These are phyloP conservation scores for Myriosclerotinia curreyana DNA, from an alignment of 2,329 filamentous ascomycete species.

Conservation along the genomic window DNA sequence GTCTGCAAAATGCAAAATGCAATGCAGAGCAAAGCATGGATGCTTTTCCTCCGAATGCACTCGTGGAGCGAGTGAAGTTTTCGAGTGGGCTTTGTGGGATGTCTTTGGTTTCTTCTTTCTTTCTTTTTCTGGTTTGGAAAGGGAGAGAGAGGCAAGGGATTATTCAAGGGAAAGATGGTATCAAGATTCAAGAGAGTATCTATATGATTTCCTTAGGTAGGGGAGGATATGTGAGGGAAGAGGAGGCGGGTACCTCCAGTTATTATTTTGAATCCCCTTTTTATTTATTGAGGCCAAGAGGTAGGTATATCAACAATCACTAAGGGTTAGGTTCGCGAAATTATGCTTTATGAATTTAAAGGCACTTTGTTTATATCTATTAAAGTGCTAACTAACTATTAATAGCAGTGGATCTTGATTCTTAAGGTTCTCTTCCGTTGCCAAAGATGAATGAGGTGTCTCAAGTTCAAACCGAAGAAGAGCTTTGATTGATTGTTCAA, in stretches of 20 bases:
- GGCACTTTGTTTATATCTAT: too few relatives aligned
- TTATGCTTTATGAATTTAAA: constrained; percentile 10
- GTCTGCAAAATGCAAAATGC: constrained; percentile 20
- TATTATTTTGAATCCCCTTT: background rate
- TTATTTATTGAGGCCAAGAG: background rate
- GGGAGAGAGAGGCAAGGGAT: background rate
- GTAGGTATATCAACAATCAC: background rate
- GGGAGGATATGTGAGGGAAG: too few relatives aligned
- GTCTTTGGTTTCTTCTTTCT: too few relatives aligned
- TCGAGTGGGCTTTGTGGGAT: too few relatives aligned
- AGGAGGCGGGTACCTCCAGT: too few relatives aligned
- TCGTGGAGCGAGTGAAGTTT: too few relatives aligned
- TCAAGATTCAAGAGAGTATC: too few relatives aligned
- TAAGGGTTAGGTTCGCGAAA: background rate
- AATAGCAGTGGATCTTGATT: constrained; percentile 7
- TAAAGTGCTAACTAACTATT: constrained; percentile 3
- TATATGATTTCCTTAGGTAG: too few relatives aligned
- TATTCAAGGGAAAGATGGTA: too few relatives aligned
- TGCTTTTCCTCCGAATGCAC: constrained; percentile 8
- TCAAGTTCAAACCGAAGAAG: background rate
- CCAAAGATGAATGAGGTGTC: background rate
- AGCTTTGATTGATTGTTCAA: background rate
- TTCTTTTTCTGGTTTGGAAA: too few relatives aligned
- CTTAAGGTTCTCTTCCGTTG: too few relatives aligned
- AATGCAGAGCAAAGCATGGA: constrained; percentile 15